Conservation (phyloP, 1,139 yeast species). For the Nakaseomyces glabratus region DNA sequence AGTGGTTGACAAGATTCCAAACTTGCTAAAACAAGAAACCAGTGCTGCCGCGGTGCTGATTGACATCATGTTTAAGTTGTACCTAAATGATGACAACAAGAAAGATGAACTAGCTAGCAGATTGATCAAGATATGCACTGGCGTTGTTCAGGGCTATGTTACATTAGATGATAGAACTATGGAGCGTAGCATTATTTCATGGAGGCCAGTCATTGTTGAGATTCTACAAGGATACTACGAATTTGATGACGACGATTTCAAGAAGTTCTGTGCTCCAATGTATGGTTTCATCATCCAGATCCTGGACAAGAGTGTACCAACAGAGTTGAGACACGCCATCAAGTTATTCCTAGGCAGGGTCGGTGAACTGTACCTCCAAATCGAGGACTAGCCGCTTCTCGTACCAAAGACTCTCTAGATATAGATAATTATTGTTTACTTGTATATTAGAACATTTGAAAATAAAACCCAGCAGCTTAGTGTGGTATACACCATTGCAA, state of each 20-base stretch:
- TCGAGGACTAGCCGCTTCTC: constrained; percentile 1
- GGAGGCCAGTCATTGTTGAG: constrained; percentile 90
- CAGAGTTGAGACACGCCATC: constrained; percentile 61
- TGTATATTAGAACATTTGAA: too few relatives aligned
- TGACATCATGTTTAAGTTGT: constrained; percentile 69
- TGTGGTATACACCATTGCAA: too few relatives aligned
- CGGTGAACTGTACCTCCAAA: constrained; percentile 46
- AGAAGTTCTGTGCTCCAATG: constrained; percentile 50
- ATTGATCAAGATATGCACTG: constrained; percentile 63
- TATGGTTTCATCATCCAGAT: constrained; percentile 60
- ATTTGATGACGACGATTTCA: constrained; percentile 69
- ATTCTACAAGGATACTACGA: constrained; percentile 74
- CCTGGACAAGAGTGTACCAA: constrained; percentile 58
- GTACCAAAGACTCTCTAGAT: too few relatives aligned
- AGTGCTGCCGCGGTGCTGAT: constrained; percentile 83
- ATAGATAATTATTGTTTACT: too few relatives aligned
- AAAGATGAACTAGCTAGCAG: constrained; percentile 39
- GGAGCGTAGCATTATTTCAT: constrained; percentile 69
- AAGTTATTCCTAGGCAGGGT: constrained; percentile 58
- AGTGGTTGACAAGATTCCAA: constrained; percentile 85
- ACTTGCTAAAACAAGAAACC: constrained; percentile 82
- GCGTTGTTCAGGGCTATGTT: constrained; percentile 61
- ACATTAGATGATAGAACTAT: constrained; percentile 67
- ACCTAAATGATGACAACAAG: constrained; percentile 52
- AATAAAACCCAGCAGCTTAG: too few relatives aligned